These are phyloP conservation scores for Rickenella mellea DNA, from an alignment of 768 basidiomycete species.

Conservation along the genomic window DNA sequence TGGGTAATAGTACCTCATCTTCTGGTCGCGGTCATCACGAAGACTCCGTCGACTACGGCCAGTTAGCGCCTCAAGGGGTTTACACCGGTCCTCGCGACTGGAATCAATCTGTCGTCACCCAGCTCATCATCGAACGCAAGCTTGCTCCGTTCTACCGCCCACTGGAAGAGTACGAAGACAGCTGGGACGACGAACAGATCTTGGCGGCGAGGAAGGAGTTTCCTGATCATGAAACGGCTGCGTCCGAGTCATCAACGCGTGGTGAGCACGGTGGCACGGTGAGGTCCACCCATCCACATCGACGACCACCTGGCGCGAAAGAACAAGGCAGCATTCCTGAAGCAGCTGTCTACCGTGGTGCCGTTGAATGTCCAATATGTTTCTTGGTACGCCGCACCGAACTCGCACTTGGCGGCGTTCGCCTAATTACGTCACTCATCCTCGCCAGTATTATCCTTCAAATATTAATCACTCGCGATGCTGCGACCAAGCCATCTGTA, in stretches of 20 bases:
- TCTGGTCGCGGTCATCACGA: slow-evolving; percentile 69
- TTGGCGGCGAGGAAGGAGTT: slow-evolving; percentile 69
- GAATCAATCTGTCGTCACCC: slow-evolving; percentile 79
- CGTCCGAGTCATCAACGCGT: slow-evolving; percentile 33
- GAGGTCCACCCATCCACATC: slow-evolving; percentile 19
- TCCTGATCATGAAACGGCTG: slow-evolving; percentile 39
- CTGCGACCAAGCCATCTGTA: slow-evolving; percentile 97
- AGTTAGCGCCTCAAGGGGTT: slow-evolving; percentile 73
- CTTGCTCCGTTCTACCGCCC: slow-evolving; percentile 96
- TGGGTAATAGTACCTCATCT: slow-evolving; percentile 80
- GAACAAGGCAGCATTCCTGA: slow-evolving; percentile 61
- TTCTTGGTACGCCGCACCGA: slow-evolving; percentile 66
- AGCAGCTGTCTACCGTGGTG: slow-evolving; percentile 72
- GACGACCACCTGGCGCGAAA: slow-evolving; percentile 53
- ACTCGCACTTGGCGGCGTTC: slow-evolving; percentile 5
- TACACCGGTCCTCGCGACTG: slow-evolving; percentile 83
- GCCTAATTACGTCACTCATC: slow-evolving; percentile 6
- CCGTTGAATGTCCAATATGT: slow-evolving; percentile 95
- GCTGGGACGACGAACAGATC: slow-evolving; percentile 85
- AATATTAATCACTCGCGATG: slow-evolving; percentile 97
- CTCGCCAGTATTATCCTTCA: slow-evolving; percentile 82
- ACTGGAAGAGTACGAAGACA: slow-evolving; percentile 83
- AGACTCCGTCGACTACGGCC: slow-evolving; percentile 77
- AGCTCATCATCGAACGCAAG: slow-evolving; percentile 79
- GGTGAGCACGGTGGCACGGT: slow-evolving; percentile 25